Conservation (phyloP, 129 eudicot species). For the Chrysanthemum lavandulifolium region DNA sequence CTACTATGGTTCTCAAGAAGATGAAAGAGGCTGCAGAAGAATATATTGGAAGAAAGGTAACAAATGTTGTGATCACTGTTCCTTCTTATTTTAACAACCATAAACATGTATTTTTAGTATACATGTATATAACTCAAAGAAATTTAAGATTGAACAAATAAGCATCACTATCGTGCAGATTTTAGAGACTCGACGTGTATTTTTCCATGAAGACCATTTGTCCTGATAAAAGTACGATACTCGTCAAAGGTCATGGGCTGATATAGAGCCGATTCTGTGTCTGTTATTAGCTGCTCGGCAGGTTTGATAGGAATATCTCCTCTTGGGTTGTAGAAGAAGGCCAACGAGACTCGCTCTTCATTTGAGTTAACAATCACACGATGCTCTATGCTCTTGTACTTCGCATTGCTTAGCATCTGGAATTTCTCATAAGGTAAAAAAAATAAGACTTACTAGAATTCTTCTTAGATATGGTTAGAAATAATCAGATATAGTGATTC, state of each 20-base stretch:
- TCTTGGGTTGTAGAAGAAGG: slow-evolving; percentile 68
- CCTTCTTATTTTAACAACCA: not conserved
- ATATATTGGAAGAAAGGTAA: no score
- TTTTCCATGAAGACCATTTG: slow-evolving; percentile 59
- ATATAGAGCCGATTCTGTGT: slow-evolving; percentile 39
- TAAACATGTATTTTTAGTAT: not conserved
- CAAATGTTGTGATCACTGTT: no score
- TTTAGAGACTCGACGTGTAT: slow-evolving; percentile 55
- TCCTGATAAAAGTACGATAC: slow-evolving; percentile 53
- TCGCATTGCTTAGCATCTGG: slow-evolving; percentile 63
- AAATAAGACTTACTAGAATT: no score
- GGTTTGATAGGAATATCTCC: slow-evolving; percentile 56
- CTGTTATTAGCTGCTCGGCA: slow-evolving; percentile 46
- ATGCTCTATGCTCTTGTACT: slow-evolving; percentile 70
- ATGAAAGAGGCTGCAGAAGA: no score
- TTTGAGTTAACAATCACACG: slow-evolving; percentile 62
- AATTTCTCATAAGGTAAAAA: not conserved
- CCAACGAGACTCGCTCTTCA: slow-evolving; percentile 61
- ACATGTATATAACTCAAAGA: not conserved
- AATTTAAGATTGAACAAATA: not conserved
- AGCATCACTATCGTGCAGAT: slow-evolving; percentile 35
- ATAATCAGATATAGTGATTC: no score
- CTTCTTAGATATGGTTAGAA: no score
- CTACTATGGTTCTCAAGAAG: no score
- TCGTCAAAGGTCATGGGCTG: slow-evolving; percentile 51